These are phyloP conservation scores for Globisporangium splendens DNA, from an alignment of 352 stramenopile genomes.

Conservation along the genomic window DNA sequence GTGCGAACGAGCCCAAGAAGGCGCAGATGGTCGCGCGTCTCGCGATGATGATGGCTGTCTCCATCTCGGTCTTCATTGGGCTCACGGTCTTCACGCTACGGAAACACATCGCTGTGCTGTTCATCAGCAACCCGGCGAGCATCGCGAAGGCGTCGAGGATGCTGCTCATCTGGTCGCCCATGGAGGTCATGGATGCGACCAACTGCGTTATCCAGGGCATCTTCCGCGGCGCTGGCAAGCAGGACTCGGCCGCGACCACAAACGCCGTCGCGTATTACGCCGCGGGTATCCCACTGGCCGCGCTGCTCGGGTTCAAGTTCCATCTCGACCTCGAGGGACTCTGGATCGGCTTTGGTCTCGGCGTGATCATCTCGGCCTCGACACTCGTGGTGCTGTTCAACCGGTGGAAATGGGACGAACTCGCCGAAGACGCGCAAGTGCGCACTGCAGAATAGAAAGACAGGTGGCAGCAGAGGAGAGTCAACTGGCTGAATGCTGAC, in stretches of 20 bases:
- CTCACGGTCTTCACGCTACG: slow-evolving; percentile 4
- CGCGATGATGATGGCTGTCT: slow-evolving; percentile 6
- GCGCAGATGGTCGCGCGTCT: slow-evolving; percentile 13
- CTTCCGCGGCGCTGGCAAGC: slow-evolving; percentile 26
- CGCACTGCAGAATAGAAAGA: slow-evolving; percentile 25
- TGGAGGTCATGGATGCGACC: no score
- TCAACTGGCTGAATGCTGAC: no score
- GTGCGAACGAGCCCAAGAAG: slow-evolving; percentile 16
- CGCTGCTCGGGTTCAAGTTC: slow-evolving; percentile 46
- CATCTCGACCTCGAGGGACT: slow-evolving; percentile 47
- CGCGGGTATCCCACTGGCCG: slow-evolving; percentile 64
- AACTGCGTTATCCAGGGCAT: no score
- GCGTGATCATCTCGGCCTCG: slow-evolving; percentile 27
- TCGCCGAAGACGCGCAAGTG: slow-evolving; percentile 31
- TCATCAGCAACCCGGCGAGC: no score
- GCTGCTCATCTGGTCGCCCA: no score
- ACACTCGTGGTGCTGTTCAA: slow-evolving; percentile 9
- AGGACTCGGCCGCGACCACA: slow-evolving; percentile 23
- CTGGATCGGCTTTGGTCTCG: slow-evolving; percentile 52
- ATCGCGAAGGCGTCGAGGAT: no score
- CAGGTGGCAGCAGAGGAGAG: not conserved
- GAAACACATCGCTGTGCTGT: no score
- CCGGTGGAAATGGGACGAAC: slow-evolving; percentile 22
- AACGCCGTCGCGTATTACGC: slow-evolving; percentile 73
- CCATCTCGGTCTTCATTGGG: not conserved